Conservation (phyloP, 140 eudicot genomes). For the Cichorium intybus region DNA sequence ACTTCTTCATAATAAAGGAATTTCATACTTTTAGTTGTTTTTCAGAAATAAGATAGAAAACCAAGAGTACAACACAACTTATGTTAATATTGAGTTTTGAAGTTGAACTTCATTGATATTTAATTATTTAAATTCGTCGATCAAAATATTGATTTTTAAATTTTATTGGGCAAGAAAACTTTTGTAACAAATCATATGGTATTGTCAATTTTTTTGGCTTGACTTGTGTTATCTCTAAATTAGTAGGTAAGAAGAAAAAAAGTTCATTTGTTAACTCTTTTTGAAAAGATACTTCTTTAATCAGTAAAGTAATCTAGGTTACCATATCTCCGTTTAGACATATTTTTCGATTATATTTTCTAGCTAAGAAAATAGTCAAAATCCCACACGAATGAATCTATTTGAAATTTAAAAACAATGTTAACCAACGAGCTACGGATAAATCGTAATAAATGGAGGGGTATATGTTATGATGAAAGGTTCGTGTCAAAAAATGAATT, state of each 20-base stretch:
- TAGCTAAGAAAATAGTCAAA: slow-evolving; percentile 11
- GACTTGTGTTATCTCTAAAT: slow-evolving; percentile 3
- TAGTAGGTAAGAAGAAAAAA: slow-evolving; percentile 12
- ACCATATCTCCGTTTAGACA: neutral
- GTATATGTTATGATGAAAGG: slow-evolving; percentile 16
- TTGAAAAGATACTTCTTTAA: neutral
- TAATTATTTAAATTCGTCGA: no score
- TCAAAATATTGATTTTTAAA: neutral
- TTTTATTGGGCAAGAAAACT: neutral
- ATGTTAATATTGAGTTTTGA: neutral
- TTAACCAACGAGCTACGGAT: neutral
- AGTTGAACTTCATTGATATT: neutral
- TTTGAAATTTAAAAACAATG: neutral
- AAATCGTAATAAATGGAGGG: slow-evolving; percentile 9
- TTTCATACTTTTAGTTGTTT: neutral
- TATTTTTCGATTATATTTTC: neutral
- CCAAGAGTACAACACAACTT: neutral
- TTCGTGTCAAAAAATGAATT: slow-evolving; percentile 21
- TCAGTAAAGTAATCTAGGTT: slow-evolving; percentile 3
- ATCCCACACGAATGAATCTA: neutral
- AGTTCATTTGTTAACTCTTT: neutral
- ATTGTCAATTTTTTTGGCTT: slow-evolving; percentile 6
- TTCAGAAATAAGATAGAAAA: neutral
- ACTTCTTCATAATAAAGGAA: neutral
- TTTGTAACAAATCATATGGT: neutral